Percentiles rank a stretch among this genome's conserved stretches.
phyloP scores from a whole-genome alignment of 208 protist species.

The Trypanosoma caninum region DNA sequence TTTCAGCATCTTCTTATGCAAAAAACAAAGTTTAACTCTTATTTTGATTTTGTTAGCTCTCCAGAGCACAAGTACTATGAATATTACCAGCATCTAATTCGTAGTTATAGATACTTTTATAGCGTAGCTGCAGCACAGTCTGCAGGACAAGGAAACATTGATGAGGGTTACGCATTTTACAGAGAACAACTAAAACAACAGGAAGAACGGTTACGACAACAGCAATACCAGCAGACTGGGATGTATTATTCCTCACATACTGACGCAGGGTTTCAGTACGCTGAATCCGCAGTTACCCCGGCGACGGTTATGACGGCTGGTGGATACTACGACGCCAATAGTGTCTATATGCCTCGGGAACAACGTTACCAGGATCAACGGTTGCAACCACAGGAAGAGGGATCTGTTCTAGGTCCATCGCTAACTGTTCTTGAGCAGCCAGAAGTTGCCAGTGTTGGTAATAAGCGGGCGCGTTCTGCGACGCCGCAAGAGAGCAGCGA shows the following conservation, averaged over 20 bases:
- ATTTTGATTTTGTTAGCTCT: conserved; percentile 70
- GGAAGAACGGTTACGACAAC: conserved; percentile 40
- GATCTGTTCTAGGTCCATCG: neutral
- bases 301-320: neutral
- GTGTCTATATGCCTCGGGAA: neutral
- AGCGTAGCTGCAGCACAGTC: conserved; percentile 30
- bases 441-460: neutral
- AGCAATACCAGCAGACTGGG: conserved; percentile 34
- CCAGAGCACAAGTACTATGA: conserved; percentile 52
- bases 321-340: conserved; percentile 29
- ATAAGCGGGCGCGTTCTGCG: conserved; percentile 18
- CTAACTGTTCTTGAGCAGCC: neutral
- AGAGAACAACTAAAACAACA: conserved; percentile 24
- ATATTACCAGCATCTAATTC: conserved; percentile 75
- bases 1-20: conserved; percentile 65
- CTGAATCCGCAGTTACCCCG: neutral
- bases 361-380: neutral
- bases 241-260: no score
- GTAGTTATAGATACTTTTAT: conserved; percentile 60
- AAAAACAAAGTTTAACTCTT: conserved; percentile 62
- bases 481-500: conserved; percentile 29
- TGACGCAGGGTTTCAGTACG: no score
- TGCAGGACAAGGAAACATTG: conserved; percentile 15
- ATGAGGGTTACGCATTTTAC: conserved; percentile 33
- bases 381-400: conserved; percentile 4